A percentile compares a stretch with the other conserved stretches of the same genome.
These are phyloP conservation scores for Sporodiniella umbellata DNA, from an alignment of 371 early-diverging fungal species.

Conservation along the genomic window DNA sequence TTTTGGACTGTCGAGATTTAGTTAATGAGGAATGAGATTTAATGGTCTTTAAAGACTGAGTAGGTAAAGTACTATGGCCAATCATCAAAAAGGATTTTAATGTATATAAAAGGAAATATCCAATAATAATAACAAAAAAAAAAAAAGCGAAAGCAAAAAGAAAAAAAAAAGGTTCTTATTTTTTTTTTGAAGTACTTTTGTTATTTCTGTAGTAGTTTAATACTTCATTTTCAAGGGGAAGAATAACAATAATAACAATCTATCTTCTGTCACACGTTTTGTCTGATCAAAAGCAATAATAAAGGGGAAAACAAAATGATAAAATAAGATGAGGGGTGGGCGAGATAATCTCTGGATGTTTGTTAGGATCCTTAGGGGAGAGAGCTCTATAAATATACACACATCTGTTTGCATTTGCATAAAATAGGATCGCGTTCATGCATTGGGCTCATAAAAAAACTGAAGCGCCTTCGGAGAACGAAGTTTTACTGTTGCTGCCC, in stretches of 20 bases:
- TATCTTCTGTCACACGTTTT: background rate
- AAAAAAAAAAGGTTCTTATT: background rate
- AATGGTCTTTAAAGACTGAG: constrained; percentile 4
- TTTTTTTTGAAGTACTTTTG: background rate
- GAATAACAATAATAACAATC: background rate
- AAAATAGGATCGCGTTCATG: too few species aligned
- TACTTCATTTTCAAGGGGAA: background rate
- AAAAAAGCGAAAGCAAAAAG: background rate
- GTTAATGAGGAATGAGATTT: constrained; percentile 6
- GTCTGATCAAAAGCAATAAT: too few species aligned
- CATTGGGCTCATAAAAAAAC: too few species aligned
- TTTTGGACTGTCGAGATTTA: constrained; percentile 13
- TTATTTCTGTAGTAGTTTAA: background rate
- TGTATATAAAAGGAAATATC: constrained; percentile 7
- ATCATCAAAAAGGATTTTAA: constrained; percentile 3
- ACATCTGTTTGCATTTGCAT: too few species aligned
- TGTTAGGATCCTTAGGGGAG: too few species aligned
- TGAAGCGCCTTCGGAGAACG: too few species aligned
- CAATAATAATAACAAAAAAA: too few species aligned
- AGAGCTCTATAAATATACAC: too few species aligned
- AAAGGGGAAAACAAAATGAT: too few species aligned
- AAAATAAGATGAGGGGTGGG: too few species aligned
- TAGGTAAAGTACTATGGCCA: background rate
- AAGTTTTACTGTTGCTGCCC: too few species aligned
- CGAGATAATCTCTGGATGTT: too few species aligned